A percentile compares a stretch with the other conserved stretches of the same genome.
Evolutionary conservation across 176 grass and related monocot genomes (phyloP).

Genomic region (Neostapfia colusana): DNA sequence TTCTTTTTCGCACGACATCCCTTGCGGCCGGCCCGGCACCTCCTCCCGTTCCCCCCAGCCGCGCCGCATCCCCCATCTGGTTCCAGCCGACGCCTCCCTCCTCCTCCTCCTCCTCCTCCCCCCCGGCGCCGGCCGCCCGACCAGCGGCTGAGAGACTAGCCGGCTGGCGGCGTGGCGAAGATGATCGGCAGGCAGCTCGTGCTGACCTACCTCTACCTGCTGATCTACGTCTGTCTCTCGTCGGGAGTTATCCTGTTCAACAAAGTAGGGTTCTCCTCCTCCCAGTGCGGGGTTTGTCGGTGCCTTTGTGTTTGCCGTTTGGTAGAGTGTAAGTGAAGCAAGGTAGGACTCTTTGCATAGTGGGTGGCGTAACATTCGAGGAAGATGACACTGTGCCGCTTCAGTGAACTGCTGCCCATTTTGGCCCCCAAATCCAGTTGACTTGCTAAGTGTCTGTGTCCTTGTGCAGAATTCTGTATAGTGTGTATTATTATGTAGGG

Average conservation of each 20-base stretch:
- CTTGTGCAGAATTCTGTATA: background rate
- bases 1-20: background rate
- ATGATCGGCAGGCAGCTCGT: constrained; percentile 86
- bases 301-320: background rate
- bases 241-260: constrained; percentile 98
- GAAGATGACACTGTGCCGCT: background rate
- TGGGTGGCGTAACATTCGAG: constrained; percentile 5
- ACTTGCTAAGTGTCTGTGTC: background rate
- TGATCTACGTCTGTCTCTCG: constrained; percentile 97
- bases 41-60: background rate
- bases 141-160: background rate
- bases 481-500: background rate
- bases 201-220: constrained; percentile 97
- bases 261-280: constrained; percentile 59
- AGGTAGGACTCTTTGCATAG: background rate
- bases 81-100: constrained; percentile 23
- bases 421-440: background rate
- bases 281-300: background rate
- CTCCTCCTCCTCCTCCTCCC: constrained; percentile 3
- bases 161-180: background rate
- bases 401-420: constrained; percentile 27
- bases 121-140: background rate
- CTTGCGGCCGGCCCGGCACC: background rate
- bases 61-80: constrained; percentile 14
- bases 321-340: constrained; percentile 19